Evolutionary conservation across 1,284 basidiomycete species (phyloP), one percentile per base, ranked within the genome.

Genomic region (Pulveroboletus ridleyi): DNA sequence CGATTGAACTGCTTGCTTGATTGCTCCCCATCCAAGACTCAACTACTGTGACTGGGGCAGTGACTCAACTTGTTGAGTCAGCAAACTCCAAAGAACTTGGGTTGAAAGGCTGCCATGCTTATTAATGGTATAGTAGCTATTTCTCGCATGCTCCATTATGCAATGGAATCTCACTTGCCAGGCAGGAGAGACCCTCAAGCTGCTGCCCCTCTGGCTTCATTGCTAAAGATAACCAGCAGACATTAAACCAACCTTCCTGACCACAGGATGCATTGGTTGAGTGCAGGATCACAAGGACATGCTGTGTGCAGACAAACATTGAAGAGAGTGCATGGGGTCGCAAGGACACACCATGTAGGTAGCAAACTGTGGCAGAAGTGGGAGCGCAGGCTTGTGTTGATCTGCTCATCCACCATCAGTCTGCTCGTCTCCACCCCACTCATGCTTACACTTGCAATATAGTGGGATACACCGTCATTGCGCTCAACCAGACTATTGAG

Each of bases 51-150:
- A 82, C 87, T 0, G 87, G 89, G 54, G 86, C 88, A 0, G 80
- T 98, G 53, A 86, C 86, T 0, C 87, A 91, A 62, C 83, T 98
- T 44, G 78, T 92, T 8, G 91, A 93, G 41, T 86, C 86, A 39
- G 85, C 87, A 5, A 84, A 86, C 23, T 96, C 95, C 7, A 65
- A 91, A 87, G 76, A 98, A 98, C 73, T 85, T 89, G 0, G 97
- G 95, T 0, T 83, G 97, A n/a, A 93, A 91, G 73, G 89, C 94
- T 25, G 96, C 97, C 0, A 90, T 97, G 0, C 80, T 90, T 23
- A 85, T 95, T 63, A 99, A 99, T 77, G 86, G 90, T 6, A 84
- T 90, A 13, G 85, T 94, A n/a, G 94, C 95, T 0, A 74, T 98
- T 29, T 82, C 94, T 23, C 84, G 92, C n/a, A 85, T 92, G 3